Conservation (phyloP, 1,284 basidiomycete species). For the Ceraceosorus guamensis region DNA sequence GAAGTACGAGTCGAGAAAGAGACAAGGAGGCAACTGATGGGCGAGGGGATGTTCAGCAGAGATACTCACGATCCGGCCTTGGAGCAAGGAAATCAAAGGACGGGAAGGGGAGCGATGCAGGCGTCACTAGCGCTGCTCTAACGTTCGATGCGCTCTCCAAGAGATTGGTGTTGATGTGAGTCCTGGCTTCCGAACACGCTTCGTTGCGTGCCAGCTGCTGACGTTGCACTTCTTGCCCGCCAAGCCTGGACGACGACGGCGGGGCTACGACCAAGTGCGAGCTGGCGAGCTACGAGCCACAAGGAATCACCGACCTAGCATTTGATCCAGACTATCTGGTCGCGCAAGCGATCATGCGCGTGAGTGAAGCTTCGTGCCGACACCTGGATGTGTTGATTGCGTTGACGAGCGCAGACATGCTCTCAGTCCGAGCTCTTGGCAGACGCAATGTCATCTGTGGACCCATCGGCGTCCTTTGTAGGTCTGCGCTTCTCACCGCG, state of each 20-base stretch:
- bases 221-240: conserved; percentile 5
- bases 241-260: conserved; percentile 73
- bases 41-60: no score
- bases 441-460: neutral
- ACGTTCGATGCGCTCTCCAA: conserved; percentile 70
- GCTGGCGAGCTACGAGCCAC: conserved; percentile 75
- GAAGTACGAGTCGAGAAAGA: no score
- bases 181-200: conserved; percentile 13
- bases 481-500: no score
- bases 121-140: conserved; percentile 74
- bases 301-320: conserved; percentile 68
- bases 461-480: neutral
- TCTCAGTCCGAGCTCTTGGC: neutral
- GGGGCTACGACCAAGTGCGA: conserved; percentile 84
- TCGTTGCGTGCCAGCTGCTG: neutral
- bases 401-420: no score
- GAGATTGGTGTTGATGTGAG: conserved; percentile 76
- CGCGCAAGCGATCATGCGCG: neutral
- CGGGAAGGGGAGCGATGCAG: conserved; percentile 51
- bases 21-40: no score
- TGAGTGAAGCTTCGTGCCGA: conserved; percentile 1
- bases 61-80: no score
- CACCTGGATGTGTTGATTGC: no score
- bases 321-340: conserved; percentile 55
- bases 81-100: conserved; percentile 11